Evolutionary conservation across 2,329 filamentous ascomycete species (phyloP), one percentile per base, ranked within the genome.

Genomic region (Corniculantispora saksenae): DNA sequence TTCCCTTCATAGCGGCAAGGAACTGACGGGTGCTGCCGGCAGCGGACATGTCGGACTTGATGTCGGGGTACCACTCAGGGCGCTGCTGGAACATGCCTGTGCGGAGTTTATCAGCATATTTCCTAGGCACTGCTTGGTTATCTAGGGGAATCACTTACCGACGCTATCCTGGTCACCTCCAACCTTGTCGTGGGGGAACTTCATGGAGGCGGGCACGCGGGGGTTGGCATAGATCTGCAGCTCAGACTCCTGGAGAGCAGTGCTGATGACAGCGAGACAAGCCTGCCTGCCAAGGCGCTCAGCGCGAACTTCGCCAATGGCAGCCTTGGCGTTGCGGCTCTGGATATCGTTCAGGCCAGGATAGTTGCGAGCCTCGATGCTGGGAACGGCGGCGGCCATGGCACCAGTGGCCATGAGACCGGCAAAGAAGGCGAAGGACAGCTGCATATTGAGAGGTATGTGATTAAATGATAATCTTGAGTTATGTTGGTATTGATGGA

Each of bases 61-160:
- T 50, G 43, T 57, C 29, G 12, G 51, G 43, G 61, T 63, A 63
- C 12, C 45, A 56, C 21, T 47, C 13, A 6, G 51, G 25, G 17
- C 61, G 61, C 53, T 63, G 61, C 51, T 63, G 61, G 27, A 63
- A 57, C 61, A 63, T 56, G 61, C 61, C 61, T 61, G 15, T 27
- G 1, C 2, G 7, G 29, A 53, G 25, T 2, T 43, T 3, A 21
- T 53, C 13, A 53, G 15, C 23, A 17, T 32, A 32, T 6, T 32
- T 32, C 6, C 10, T 32, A 10, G 10, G 1, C 38, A 10, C 17
- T 13, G 17, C 10, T 21, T 12, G 7, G 5, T 13, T 2, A 0
- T 40, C 1, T 8, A 10, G 12, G 2, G n/a, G 3, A n/a, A 19
- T 15, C 10, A 61, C 59, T 40, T 53, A 61, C 59, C 59, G 35